Evolutionary conservation across 1,284 basidiomycete genomes (phyloP), one percentile per base, ranked within the genome.

Genomic region (Singerocomus rubriflavus): DNA sequence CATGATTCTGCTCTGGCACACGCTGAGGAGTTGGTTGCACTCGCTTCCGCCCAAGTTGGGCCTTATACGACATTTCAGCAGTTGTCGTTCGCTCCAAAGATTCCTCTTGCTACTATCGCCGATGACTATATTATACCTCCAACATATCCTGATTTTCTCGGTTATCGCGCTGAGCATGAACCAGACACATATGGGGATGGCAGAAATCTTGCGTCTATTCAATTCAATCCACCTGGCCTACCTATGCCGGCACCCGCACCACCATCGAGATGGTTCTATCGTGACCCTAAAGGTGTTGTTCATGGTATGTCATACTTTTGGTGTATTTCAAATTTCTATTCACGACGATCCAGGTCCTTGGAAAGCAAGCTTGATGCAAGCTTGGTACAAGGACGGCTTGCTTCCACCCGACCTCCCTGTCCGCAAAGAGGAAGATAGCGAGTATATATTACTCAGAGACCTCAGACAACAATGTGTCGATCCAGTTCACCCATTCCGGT

Each of bases 1-100:
- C 60, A 66, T 6, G 61, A 65, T 48, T 64, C 55, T 36, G 61
- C 48, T 40, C 40, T 73, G 29, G 64, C 73, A 7, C 74, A 75
- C n/a, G 69, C 79, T 0, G 88, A 91, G 47, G 89, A 91, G 61
- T 67, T 88, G n/a, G 66, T 83, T 1, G 74, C 83, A 9, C 70
- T 88, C 6, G 80, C 84, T 27, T 80, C 82, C 6, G 78, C 84
- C 9, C 82, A 84, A 51, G 79, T 83, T 68, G 86, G 88, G 25
- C 82, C 89, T 29, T 93, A 93, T 64, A 90, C 88, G 12, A 93
- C 89, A 4, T 93, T 93, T 71, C 91, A 93, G 63, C 91, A 93
- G 69, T 73, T 93, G 6, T 77, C 76, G 6, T 93, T 91, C 63
- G 80, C 91, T 8, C 91, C 91, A 9, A 84, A 79, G 51, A 90